Evolutionary conservation across 192 early-diverging fungal species (phyloP).

Genomic region (Backusella luteola): DNA sequence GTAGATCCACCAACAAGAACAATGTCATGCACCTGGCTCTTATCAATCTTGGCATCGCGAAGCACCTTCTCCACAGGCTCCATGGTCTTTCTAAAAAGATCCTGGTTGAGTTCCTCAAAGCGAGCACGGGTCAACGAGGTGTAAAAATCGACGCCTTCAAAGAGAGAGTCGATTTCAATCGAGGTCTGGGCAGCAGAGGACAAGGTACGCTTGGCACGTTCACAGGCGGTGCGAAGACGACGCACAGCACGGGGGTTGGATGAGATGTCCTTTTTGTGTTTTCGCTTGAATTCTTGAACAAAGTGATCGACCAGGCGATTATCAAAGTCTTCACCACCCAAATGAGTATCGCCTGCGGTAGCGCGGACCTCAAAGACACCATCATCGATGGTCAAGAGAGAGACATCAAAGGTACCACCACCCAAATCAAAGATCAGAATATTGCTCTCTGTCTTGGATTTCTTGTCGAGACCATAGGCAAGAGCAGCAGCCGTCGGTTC

Average conservation of each 20-base stretch:
- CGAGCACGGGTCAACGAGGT: conserved; percentile 96
- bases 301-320: conserved; percentile 97
- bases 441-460: conserved; percentile 95
- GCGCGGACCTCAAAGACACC: conserved; percentile 98
- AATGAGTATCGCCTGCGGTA: conserved; percentile 97
- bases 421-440: conserved; percentile 97
- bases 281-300: conserved; percentile 94
- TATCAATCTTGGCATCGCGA: conserved; percentile 94
- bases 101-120: conserved; percentile 97
- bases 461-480: conserved; percentile 77
- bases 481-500: conserved; percentile 92
- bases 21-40: conserved; percentile 87
- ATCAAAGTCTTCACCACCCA: conserved; percentile 99
- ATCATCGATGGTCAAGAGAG: conserved; percentile 93
- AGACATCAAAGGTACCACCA: conserved; percentile 97
- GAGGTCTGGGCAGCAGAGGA: conserved; percentile 92
- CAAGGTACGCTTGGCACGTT: conserved; percentile 96
- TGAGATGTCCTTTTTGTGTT: conserved; percentile 93
- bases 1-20: conserved; percentile 98
- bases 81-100: conserved; percentile 93
- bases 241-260: conserved; percentile 88
- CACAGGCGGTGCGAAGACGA: conserved; percentile 94
- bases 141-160: conserved; percentile 97
- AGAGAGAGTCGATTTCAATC: conserved; percentile 96
- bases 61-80: conserved; percentile 96